A percentile compares a stretch with the other conserved stretches of the same genome.
These are phyloP conservation scores for Neodidymelliopsis sp. DNA, from an alignment of 2,329 filamentous ascomycete species.

Conservation along the genomic window DNA sequence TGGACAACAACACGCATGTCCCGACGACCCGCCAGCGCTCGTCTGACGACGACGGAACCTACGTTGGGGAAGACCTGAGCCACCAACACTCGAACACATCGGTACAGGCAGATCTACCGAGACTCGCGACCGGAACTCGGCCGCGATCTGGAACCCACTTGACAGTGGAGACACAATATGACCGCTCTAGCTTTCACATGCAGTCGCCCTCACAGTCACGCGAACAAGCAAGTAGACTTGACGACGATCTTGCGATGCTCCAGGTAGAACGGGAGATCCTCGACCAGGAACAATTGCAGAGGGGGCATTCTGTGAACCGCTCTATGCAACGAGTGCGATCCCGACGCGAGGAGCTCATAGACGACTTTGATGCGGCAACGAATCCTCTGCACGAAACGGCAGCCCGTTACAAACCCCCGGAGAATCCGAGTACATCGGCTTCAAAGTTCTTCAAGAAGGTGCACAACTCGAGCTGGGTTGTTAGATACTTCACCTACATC, in stretches of 20 bases:
- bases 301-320: conserved; percentile 45
- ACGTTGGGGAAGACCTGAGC: conserved; percentile 46
- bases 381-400: conserved; percentile 74
- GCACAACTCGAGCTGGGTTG: conserved; percentile 69
- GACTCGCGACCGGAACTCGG: conserved; percentile 18
- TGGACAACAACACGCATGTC: conserved; percentile 35
- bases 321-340: conserved; percentile 63
- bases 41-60: conserved; percentile 50
- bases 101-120: conserved; percentile 11
- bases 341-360: conserved; percentile 63
- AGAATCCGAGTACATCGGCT: conserved; percentile 67
- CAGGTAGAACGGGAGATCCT: conserved; percentile 69
- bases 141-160: conserved; percentile 54
- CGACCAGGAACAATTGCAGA: conserved; percentile 48
- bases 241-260: conserved; percentile 71
- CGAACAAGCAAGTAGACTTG: conserved; percentile 66
- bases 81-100: conserved; percentile 36
- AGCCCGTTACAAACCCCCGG: conserved; percentile 69
- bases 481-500: conserved; percentile 77
- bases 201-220: conserved; percentile 64
- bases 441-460: conserved; percentile 70
- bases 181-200: conserved; percentile 35
- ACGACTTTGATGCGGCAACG: conserved; percentile 72
- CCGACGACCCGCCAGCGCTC: conserved; percentile 37
- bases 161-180: conserved; percentile 56